A percentile compares a stretch with the other conserved stretches of the same genome.
phyloP scores from a whole-genome alignment of 371 early-diverging fungal genomes.

The Actinomortierella ambigua region DNA sequence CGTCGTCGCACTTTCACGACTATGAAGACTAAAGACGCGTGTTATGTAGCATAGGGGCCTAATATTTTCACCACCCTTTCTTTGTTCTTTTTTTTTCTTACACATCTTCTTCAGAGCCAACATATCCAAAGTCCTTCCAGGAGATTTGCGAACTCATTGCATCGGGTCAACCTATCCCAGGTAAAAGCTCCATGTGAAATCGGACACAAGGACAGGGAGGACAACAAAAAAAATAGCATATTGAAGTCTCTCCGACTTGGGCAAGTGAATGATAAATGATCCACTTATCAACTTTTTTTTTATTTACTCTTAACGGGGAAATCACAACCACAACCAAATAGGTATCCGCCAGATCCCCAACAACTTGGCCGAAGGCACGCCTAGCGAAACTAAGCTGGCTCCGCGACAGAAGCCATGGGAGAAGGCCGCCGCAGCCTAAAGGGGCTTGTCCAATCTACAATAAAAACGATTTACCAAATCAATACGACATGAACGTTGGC shows the following conservation, averaged over 20 bases:
- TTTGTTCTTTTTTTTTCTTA: background rate
- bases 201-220: background rate
- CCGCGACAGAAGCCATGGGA: constrained; percentile 61
- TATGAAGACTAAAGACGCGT: background rate
- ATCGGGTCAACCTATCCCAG: constrained; percentile 58
- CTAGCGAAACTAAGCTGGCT: constrained; percentile 50
- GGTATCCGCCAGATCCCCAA: constrained; percentile 63
- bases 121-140: constrained; percentile 53
- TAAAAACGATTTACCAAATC: too few species aligned
- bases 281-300: background rate
- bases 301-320: background rate
- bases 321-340: too few species aligned
- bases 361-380: constrained; percentile 54
- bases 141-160: constrained; percentile 59
- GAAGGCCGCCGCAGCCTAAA: too few species aligned
- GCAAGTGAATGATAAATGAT: background rate
- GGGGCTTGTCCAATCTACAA: too few species aligned
- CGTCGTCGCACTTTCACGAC: background rate
- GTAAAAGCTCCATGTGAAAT: constrained; percentile 17
- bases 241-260: background rate
- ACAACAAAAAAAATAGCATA: too few species aligned
- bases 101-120: constrained; percentile 14
- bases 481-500: too few species aligned
- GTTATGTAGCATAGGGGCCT: background rate
- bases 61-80: background rate